Evolutionary conservation across 2,329 filamentous ascomycete genomes (phyloP), one percentile per base, ranked within the genome.

Genomic region (Herpotrichia juniperi): DNA sequence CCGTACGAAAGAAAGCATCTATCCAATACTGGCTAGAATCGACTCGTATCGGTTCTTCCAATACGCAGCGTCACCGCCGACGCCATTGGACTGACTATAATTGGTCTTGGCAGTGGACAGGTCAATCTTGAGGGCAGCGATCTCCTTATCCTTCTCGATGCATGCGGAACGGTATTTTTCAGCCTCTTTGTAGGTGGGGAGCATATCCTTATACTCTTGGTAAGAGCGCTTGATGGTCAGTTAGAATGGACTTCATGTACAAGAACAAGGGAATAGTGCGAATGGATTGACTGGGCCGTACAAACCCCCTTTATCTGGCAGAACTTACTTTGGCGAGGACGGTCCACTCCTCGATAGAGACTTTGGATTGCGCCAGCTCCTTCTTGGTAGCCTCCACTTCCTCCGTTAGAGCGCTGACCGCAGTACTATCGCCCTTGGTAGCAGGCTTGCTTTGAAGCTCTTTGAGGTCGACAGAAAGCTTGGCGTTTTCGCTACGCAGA

Each of bases 161-260:
- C 51, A 53, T 4, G 58, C 57, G 9, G 58, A 37, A n/a, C 57
- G 56, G 24, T 51, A 45, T 34, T 63, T 42, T 4, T 65, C 62
- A 12, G 59, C 64, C 28, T 62, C 35, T 48, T 61, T 61, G 55
- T 53, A 63, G 2, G 31, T 48, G 1, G 64, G 58, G 4, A 62
- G 48, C 47, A 68, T 55, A 0, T 59, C 57, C 45, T 64, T 61
- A 47, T 67, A 71, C 47, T 67, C 57, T 8, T 51, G 46, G 51
- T 68, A 69, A 1, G 65, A 64, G 16, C 48, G 53, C 67, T 68
- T 34, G 17, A 21, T 17, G 12, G n/a, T 6, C n/a, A n/a, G 44
- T 61, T 21, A 50, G 42, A 21, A 7, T 9, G 25, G 26, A n/a
- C 43, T 21, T 14, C 8, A 6, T 28, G 9, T 31, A 4, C 19